Evolutionary conservation across 257 asterid genomes (phyloP).

Genomic region (Ligustrum vulgare): DNA sequence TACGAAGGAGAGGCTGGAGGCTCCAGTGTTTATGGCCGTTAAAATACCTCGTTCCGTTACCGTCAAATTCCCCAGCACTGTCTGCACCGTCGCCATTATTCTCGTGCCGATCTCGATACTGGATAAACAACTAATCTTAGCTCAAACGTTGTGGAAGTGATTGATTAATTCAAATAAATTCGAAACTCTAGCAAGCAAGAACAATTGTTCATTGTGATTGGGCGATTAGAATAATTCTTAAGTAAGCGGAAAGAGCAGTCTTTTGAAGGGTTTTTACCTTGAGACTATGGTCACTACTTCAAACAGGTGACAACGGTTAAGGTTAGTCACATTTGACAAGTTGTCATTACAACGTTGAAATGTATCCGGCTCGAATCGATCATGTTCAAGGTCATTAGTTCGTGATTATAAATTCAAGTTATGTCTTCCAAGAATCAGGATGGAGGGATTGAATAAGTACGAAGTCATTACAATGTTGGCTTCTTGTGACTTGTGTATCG

Average conservation of each 20-base stretch:
- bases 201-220: not conserved
- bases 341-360: too few relatives aligned
- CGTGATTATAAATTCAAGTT: too few relatives aligned
- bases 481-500: too few relatives aligned
- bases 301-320: too few relatives aligned
- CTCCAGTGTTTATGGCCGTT: constrained; percentile 78
- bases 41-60: constrained; percentile 62
- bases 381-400: too few relatives aligned
- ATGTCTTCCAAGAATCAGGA: too few relatives aligned
- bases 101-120: not conserved
- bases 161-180: not conserved
- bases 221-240: not conserved
- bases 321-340: too few relatives aligned
- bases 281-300: too few relatives aligned
- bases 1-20: constrained; percentile 74
- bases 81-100: constrained; percentile 78
- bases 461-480: too few relatives aligned
- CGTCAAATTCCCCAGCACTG: constrained; percentile 75
- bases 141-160: not conserved
- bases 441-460: too few relatives aligned
- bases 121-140: not conserved
- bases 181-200: not conserved
- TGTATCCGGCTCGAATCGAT: too few relatives aligned
- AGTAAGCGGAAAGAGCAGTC: not conserved
- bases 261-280: too few relatives aligned